Evolutionary conservation across 345 rosid species (phyloP).

Genomic region (Arabidopsis thaliana): DNA sequence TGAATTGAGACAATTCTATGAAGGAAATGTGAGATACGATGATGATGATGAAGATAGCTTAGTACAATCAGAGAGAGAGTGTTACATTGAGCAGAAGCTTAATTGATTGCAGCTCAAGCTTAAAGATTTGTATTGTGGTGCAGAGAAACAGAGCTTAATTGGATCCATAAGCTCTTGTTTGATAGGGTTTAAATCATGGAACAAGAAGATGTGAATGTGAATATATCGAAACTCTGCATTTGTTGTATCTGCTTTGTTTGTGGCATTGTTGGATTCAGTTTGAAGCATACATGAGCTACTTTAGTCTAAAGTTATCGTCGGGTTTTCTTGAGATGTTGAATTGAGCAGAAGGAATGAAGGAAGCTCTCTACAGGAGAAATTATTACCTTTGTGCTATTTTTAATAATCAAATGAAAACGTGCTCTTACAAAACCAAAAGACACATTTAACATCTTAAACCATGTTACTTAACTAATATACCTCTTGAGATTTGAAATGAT

Average conservation of each 20-base stretch:
- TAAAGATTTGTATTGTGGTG: not conserved
- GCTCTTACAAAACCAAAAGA: not conserved
- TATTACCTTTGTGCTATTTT: not conserved
- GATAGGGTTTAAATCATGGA: not conserved
- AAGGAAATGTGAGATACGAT: conserved; percentile 1
- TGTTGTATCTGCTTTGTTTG: not conserved
- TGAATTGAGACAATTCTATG: conserved; percentile 16
- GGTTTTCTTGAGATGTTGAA: not conserved
- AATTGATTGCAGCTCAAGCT: not conserved
- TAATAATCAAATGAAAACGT: not conserved
- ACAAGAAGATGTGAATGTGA: conserved; percentile 1
- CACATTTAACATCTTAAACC: too few relatives aligned
- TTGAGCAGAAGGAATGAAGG: not conserved
- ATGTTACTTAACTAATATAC: not conserved
- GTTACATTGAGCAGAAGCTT: too few relatives aligned
- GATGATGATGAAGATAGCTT: not conserved
- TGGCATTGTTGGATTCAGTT: not conserved
- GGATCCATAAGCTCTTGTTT: not conserved
- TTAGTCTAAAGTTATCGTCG: too few relatives aligned
- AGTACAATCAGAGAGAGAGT: not conserved
- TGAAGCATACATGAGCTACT: not conserved
- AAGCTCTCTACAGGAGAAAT: not conserved
- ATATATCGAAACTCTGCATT: not conserved
- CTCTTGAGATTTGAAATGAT: not conserved
- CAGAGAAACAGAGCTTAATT: not conserved